These are phyloP conservation scores for Dacryopinax primogenitus DNA, from an alignment of 768 basidiomycete genomes.

Conservation along the genomic window DNA sequence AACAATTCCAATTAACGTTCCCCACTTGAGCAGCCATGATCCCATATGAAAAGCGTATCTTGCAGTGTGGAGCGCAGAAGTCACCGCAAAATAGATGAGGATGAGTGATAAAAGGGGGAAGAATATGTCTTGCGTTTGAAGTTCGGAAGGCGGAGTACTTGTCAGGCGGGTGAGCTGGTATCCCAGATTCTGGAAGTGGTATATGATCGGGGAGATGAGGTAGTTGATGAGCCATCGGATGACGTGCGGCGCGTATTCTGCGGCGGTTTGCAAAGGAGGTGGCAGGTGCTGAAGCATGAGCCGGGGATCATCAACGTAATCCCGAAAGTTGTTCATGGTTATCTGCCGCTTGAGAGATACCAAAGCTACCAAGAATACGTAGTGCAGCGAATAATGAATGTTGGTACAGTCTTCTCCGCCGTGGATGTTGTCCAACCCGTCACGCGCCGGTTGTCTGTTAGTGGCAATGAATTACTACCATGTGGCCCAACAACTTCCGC, in stretches of 20 bases:
- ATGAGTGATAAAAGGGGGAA: slow-evolving; percentile 64
- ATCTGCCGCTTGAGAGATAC: background rate
- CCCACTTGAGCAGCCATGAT: slow-evolving; percentile 70
- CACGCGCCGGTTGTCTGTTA: no score
- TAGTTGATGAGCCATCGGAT: background rate
- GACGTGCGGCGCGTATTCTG: background rate
- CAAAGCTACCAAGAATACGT: background rate
- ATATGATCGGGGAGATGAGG: background rate
- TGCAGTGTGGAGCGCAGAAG: slow-evolving; percentile 66
- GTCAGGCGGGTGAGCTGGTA: slow-evolving; percentile 26
- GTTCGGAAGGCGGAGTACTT: background rate
- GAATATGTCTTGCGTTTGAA: slow-evolving; percentile 39
- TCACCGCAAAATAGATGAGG: slow-evolving; percentile 60
- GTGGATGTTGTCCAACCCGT: no score
- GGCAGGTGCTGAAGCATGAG: background rate
- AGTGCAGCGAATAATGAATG: no score
- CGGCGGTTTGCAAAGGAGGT: background rate
- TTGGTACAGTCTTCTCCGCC: no score
- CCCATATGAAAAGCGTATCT: slow-evolving; percentile 55
- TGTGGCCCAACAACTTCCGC: background rate
- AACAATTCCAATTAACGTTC: slow-evolving; percentile 41
- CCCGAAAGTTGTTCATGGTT: background rate
- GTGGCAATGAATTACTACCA: no score
- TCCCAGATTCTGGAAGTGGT: background rate
- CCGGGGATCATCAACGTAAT: background rate